A percentile compares a stretch with the other conserved stretches of the same genome.
phyloP scores from a whole-genome alignment of 768 basidiomycete genomes.

The Strobilomyces echinocephalus region DNA sequence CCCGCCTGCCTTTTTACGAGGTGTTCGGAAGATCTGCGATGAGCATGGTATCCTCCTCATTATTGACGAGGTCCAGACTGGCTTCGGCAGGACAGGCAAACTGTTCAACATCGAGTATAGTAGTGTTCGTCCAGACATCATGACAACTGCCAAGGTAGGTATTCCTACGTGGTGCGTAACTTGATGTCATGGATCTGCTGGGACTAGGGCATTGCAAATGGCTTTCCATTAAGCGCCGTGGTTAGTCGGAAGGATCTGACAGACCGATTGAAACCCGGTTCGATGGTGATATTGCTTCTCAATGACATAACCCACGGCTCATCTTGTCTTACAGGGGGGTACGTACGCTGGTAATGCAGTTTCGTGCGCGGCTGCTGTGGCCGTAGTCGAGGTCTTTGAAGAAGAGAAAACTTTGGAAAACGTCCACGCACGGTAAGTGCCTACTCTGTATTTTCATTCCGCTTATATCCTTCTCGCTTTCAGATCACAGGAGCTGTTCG shows the following conservation, averaged over 20 bases:
- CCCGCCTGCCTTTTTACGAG: slow-evolving; percentile 71
- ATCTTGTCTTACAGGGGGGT: slow-evolving; percentile 51
- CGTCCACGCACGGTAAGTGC: slow-evolving; percentile 59
- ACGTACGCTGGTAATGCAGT: slow-evolving; percentile 93
- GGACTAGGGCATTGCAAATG: slow-evolving; percentile 74
- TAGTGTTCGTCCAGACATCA: slow-evolving; percentile 80
- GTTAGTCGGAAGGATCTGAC: slow-evolving; percentile 77
- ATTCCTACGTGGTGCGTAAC: not conserved
- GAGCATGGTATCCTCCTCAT: slow-evolving; percentile 80
- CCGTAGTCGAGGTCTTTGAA: slow-evolving; percentile 70
- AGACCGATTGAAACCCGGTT: slow-evolving; percentile 73
- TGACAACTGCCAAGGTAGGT: slow-evolving; percentile 80
- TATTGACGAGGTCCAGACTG: slow-evolving; percentile 84
- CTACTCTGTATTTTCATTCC: not conserved
- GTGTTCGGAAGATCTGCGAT: slow-evolving; percentile 82
- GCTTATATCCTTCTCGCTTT: not conserved
- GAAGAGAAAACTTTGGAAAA: slow-evolving; percentile 83
- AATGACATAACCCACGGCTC: not conserved
- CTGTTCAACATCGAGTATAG: slow-evolving; percentile 81
- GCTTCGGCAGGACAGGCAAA: slow-evolving; percentile 84
- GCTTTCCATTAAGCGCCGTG: slow-evolving; percentile 89
- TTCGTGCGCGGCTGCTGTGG: slow-evolving; percentile 84
- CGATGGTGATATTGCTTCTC: slow-evolving; percentile 48
- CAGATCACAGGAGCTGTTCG: slow-evolving; percentile 72
- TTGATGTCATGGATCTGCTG: slow-evolving; percentile 5